A percentile compares a stretch with the other conserved stretches of the same genome.
phyloP scores from a whole-genome alignment of 2,329 filamentous ascomycete species.

The Piedraia hortae region DNA sequence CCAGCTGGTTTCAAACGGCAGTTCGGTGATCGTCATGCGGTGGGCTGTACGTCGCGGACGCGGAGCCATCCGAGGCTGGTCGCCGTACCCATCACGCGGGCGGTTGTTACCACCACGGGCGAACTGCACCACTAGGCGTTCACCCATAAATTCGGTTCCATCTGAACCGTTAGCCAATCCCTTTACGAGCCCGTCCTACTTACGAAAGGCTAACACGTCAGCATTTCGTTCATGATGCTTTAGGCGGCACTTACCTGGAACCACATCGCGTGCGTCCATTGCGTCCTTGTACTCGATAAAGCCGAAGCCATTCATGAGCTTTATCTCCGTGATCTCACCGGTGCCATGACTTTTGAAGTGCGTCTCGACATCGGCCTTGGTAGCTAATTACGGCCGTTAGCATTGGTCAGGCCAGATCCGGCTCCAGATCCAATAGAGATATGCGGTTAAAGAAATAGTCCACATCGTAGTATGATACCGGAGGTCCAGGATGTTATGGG shows the following conservation, averaged over 20 bases:
- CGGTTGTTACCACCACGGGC: conserved; percentile 48
- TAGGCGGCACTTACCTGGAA: conserved; percentile 45
- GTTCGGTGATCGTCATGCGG: conserved; percentile 92
- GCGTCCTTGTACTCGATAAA: conserved; percentile 99
- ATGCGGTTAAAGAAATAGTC: conserved; percentile 3
- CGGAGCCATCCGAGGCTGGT: conserved; percentile 37
- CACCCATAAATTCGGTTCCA: conserved; percentile 93
- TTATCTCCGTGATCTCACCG: conserved; percentile 94
- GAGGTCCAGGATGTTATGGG: too few relatives aligned
- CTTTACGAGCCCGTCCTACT: too few relatives aligned
- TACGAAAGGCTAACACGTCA: too few relatives aligned
- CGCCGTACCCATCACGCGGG: conserved; percentile 33
- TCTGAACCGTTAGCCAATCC: conserved; percentile 36
- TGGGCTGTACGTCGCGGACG: conserved; percentile 83
- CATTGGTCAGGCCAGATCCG: conserved; percentile 10
- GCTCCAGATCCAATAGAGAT: conserved; percentile 5
- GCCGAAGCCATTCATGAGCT: conserved; percentile 98
- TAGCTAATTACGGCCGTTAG: conserved; percentile 37
- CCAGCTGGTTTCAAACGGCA: conserved; percentile 97
- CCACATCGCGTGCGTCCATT: conserved; percentile 92
- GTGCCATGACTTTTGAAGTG: conserved; percentile 92
- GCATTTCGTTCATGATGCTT: conserved; percentile 4
- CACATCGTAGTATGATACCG: too few relatives aligned
- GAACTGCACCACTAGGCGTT: conserved; percentile 93
- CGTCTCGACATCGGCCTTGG: conserved; percentile 84